Evolutionary conservation across 768 basidiomycete genomes (phyloP).

Genomic region (Daedaleopsis sinensis): DNA sequence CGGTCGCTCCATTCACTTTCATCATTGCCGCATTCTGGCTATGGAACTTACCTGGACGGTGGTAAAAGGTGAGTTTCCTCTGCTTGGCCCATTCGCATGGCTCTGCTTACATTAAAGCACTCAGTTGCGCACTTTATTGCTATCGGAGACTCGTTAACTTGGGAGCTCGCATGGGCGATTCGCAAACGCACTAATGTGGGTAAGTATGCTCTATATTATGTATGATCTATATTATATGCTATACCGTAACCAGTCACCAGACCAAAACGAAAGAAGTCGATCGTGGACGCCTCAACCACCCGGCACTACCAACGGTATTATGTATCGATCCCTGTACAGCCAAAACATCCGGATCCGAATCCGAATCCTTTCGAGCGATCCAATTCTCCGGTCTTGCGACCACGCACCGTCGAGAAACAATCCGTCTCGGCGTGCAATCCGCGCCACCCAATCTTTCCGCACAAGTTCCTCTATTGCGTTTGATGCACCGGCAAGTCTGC

Average conservation of each 20-base stretch:
- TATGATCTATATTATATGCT: no score
- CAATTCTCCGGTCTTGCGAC: no score
- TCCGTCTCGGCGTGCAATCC: background rate
- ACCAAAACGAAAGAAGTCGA: background rate
- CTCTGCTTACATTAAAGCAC: background rate
- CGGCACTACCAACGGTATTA: background rate
- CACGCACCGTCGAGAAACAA: background rate
- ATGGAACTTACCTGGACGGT: constrained; percentile 23
- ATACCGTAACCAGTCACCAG: no score
- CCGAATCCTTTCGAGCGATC: background rate
- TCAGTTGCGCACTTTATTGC: no score
- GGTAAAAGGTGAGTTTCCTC: background rate
- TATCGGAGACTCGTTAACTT: no score
- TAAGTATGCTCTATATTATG: no score
- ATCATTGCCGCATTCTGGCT: constrained; percentile 33
- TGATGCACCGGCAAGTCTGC: background rate
- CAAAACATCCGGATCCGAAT: background rate
- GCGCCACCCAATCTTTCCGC: background rate
- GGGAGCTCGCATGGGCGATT: no score
- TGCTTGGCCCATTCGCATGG: background rate
- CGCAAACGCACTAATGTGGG: no score
- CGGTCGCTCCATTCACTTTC: constrained; percentile 42
- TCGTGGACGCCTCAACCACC: background rate
- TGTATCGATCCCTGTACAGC: background rate
- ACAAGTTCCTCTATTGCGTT: background rate